A percentile compares a stretch with the other conserved stretches of the same genome.
phyloP scores from a whole-genome alignment of 2,329 filamentous ascomycete genomes.

The Hortaea werneckii region DNA sequence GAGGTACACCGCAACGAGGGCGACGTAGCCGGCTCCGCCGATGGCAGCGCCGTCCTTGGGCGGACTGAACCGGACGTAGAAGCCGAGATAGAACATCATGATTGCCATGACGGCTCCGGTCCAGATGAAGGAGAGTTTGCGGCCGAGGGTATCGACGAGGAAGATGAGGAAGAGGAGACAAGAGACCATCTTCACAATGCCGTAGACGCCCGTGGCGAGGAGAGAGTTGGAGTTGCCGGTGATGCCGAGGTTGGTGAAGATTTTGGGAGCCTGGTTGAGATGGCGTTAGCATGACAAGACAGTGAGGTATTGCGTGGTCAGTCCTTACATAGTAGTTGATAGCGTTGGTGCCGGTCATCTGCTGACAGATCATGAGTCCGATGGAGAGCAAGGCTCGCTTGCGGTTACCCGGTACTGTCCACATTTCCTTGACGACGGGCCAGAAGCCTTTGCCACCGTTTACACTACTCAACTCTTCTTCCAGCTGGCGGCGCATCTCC shows the following conservation, averaged over 20 bases:
- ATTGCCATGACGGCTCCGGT: slow-evolving; percentile 40
- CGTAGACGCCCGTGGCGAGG: slow-evolving; percentile 52
- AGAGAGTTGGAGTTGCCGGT: slow-evolving; percentile 47
- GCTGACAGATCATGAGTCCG: too few species aligned
- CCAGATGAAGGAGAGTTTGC: slow-evolving; percentile 44
- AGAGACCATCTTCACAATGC: slow-evolving; percentile 42
- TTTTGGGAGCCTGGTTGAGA: not conserved
- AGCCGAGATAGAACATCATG: slow-evolving; percentile 44
- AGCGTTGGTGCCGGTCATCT: too few species aligned
- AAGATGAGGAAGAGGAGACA: slow-evolving; percentile 34
- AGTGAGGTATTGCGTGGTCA: too few species aligned
- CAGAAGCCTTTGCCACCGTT: too few species aligned
- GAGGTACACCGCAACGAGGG: slow-evolving; percentile 61
- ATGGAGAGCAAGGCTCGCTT: too few species aligned
- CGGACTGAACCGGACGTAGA: slow-evolving; percentile 55
- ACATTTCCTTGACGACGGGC: too few species aligned
- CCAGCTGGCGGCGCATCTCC: too few species aligned
- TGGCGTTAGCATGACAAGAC: too few species aligned
- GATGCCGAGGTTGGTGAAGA: slow-evolving; percentile 54
- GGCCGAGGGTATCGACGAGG: slow-evolving; percentile 54
- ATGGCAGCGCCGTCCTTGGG: slow-evolving; percentile 46
- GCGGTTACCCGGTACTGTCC: too few species aligned
- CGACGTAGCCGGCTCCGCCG: slow-evolving; percentile 57
- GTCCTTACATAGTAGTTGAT: slow-evolving; percentile 4
- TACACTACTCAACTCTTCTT: too few species aligned